Evolutionary conservation across 176 grass and related monocot genomes (phyloP), one percentile per base, ranked within the genome.

Genomic region (Puccinellia tenuiflora): DNA sequence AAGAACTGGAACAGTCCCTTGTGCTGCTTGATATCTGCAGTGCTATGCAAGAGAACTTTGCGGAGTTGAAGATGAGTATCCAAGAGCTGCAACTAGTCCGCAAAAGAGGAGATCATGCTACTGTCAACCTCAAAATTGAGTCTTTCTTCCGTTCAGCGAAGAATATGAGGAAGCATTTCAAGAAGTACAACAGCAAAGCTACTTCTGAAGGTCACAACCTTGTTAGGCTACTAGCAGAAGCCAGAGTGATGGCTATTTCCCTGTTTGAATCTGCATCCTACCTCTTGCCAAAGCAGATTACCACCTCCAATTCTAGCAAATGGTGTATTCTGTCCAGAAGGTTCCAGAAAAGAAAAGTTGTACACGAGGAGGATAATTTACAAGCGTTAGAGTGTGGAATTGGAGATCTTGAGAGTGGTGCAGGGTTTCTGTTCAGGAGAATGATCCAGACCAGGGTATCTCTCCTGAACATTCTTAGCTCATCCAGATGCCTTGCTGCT

Each of bases 401-500:
- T n/a, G 87, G 51, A 4, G 73, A 56, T 13, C 84, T 87, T 77
- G 84, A 84, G 85, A 71, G n/a, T 35, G 39, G 52, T 54, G 52
- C 86, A 9, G 78, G 50, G 43, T 34, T 75, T 39, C 48, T 87
- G 1, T 87, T 90, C 76, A 81, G 76, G 80, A 82, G 30, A 38
- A 22, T 89, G 79, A 89, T 92, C 59, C 87, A 86, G 25, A 66
- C 31, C 33, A 86, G 84, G 65, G 86, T 89, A 20, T 76, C 76
- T 75, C 69, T 92, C 38, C 69, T 89, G 39, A 92, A 92, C 63
- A 84, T 86, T 75, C 77, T 87, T 70, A 88, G 86, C 83, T 79
- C 67, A 4, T 89, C 55, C 65, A 77, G 55, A 18, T 39, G 61
- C 47, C 34, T 28, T 53, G 33, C 37, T 38, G 13, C 53, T 59